These are phyloP conservation scores for Agmasoma carcini DNA, from an alignment of 371 early-diverging fungal species.

Conservation along the genomic window DNA sequence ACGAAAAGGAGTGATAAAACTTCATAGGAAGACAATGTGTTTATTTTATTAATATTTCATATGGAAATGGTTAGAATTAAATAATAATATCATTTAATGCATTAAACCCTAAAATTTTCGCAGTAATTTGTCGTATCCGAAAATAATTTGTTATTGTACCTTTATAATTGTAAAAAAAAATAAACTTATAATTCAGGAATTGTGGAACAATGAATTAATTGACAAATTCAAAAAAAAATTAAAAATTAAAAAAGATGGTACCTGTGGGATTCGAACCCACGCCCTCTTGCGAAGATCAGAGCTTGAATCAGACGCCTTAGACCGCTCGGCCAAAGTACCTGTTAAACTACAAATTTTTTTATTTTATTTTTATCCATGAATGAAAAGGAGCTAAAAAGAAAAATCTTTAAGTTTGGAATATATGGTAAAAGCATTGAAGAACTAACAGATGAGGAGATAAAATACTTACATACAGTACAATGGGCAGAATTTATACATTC, in stretches of 20 bases:
- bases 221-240: not conserved
- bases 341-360: slow-evolving; percentile 9
- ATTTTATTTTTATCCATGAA: not conserved
- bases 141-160: too few relatives aligned
- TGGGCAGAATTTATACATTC: slow-evolving; percentile 21
- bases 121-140: too few relatives aligned
- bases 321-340: slow-evolving; percentile 33
- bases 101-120: too few relatives aligned
- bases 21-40: too few relatives aligned
- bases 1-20: too few relatives aligned
- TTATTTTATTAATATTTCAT: too few relatives aligned
- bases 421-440: slow-evolving; percentile 6
- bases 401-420: slow-evolving; percentile 31
- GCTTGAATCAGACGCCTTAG: slow-evolving; percentile 48
- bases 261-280: not conserved
- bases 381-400: slow-evolving; percentile 16
- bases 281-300: not conserved
- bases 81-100: too few relatives aligned
- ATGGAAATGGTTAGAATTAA: too few relatives aligned
- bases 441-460: slow-evolving; percentile 10
- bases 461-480: not conserved
- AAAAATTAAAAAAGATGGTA: not conserved
- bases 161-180: too few relatives aligned
- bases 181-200: too few relatives aligned
- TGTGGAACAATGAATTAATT: too few relatives aligned